These are phyloP conservation scores for Clonostachys rosea DNA, from an alignment of 2,329 filamentous ascomycete species.

Conservation along the genomic window DNA sequence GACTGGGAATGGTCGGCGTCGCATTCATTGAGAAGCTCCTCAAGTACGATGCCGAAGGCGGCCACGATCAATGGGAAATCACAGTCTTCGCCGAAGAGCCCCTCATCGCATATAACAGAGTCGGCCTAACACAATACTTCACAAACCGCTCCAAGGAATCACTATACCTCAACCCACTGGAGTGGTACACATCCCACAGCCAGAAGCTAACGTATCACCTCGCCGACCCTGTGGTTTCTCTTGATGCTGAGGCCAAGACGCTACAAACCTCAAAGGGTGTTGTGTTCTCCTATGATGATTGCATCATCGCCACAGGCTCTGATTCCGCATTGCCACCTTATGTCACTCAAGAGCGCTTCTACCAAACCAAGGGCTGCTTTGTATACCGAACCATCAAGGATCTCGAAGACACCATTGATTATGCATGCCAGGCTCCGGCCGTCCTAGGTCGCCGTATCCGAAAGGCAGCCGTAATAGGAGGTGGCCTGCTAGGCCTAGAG, in stretches of 20 bases:
- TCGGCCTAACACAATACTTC: conserved; percentile 86
- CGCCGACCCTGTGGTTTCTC: conserved; percentile 23
- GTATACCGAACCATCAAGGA: conserved; percentile 87
- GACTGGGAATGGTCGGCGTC: conserved; percentile 87
- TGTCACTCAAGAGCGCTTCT: conserved; percentile 46
- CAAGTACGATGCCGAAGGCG: conserved; percentile 59
- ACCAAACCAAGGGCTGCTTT: conserved; percentile 80
- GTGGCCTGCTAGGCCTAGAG: conserved; percentile 79
- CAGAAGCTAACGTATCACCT: background rate
- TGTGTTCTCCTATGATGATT: conserved; percentile 69
- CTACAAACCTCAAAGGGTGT: conserved; percentile 60
- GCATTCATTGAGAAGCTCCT: conserved; percentile 81
- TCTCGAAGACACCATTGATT: conserved; percentile 29
- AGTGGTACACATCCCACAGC: conserved; percentile 49
- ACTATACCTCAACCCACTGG: conserved; percentile 75
- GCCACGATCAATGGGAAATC: conserved; percentile 70
- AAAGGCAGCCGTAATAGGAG: conserved; percentile 68
- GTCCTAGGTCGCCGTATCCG: conserved; percentile 45
- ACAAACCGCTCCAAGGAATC: conserved; percentile 81
- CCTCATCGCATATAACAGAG: conserved; percentile 86
- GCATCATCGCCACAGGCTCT: conserved; percentile 83
- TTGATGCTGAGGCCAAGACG: conserved; percentile 57
- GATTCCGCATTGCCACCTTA: conserved; percentile 45
- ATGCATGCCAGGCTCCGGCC: background rate
- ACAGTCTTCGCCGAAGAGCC: conserved; percentile 84